Conservation (phyloP, 441 rosid genomes). For the Aquilaria agallochum region DNA sequence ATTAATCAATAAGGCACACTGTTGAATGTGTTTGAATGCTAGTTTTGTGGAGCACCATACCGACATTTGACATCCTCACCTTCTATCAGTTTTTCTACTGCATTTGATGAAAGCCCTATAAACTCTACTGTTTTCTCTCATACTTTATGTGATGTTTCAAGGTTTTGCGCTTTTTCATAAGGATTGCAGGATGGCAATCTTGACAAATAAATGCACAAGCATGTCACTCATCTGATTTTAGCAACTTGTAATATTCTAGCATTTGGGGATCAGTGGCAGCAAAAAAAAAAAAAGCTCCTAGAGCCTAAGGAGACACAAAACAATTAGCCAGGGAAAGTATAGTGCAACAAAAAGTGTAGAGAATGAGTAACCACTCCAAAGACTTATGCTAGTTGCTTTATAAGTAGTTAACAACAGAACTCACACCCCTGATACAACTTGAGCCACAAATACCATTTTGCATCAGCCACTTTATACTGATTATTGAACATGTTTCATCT, state of each 20-base stretch:
- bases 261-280: conserved; percentile 94
- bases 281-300: conserved; percentile 79
- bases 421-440: too few relatives aligned
- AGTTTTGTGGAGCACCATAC: conserved; percentile 38
- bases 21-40: not conserved
- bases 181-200: conserved; percentile 89
- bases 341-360: too few relatives aligned
- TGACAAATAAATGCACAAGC: conserved; percentile 88
- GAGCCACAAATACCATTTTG: too few relatives aligned
- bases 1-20: too few relatives aligned
- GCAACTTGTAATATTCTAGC: conserved; percentile 75
- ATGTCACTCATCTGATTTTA: conserved; percentile 85
- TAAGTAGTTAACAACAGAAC: too few relatives aligned
- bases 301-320: conserved; percentile 37
- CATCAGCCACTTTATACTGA: too few relatives aligned
- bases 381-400: too few relatives aligned
- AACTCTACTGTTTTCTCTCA: conserved; percentile 91
- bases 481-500: too few relatives aligned
- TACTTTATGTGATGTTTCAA: conserved; percentile 56
- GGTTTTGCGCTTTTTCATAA: conserved; percentile 86
- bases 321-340: too few relatives aligned
- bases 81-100: conserved; percentile 70
- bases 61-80: conserved; percentile 64
- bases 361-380: too few relatives aligned
- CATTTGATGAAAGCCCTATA: conserved; percentile 76